Percentiles rank a stretch among this genome's conserved stretches.
Conservation (phyloP, 257 asterid species). For the Haberlea rhodopensis region DNA sequence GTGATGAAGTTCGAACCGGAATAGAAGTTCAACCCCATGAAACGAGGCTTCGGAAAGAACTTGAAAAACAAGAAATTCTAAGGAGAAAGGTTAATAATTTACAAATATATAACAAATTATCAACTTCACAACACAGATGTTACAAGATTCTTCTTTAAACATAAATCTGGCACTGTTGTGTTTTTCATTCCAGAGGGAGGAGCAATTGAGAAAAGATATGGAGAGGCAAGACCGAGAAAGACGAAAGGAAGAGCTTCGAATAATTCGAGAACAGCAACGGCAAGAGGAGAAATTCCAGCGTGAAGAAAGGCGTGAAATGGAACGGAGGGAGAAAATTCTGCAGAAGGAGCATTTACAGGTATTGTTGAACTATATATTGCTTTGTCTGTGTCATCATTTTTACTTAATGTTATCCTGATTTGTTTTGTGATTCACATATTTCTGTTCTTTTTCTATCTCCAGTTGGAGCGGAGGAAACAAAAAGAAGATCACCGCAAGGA, state of each 20-base stretch:
- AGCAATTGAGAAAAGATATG: conserved; percentile 87
- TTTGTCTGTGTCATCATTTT: conserved; percentile 1
- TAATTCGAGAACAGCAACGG: conserved; percentile 79
- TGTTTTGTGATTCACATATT: conserved; percentile 4
- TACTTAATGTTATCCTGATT: conserved; percentile 17
- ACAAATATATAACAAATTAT: conserved; percentile 6
- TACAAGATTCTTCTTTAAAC: conserved; percentile 15
- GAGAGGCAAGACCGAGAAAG: conserved; percentile 93
- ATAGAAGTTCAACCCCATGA: conserved; percentile 74
- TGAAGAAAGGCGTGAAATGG: conserved; percentile 97
- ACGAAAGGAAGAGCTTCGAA: conserved; percentile 74
- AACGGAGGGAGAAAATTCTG: conserved; percentile 87
- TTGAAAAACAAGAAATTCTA: conserved; percentile 78
- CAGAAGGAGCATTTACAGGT: conserved; percentile 83
- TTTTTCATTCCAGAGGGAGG: conserved; percentile 66
- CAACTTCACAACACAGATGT: conserved; percentile 1
- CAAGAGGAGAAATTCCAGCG: conserved; percentile 93
- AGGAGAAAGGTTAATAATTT: conserved; percentile 63
- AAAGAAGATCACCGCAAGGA: conserved; percentile 84
- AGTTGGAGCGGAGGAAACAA: conserved; percentile 94
- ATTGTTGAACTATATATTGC: conserved; percentile 23
- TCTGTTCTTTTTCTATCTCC: conserved; percentile 22
- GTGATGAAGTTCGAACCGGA: conserved; percentile 65
- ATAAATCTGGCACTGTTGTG: conserved; percentile 29
- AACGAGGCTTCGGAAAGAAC: conserved; percentile 74